Evolutionary conservation across 768 basidiomycete genomes (phyloP).

Genomic region (Lactifluus pinguis): DNA sequence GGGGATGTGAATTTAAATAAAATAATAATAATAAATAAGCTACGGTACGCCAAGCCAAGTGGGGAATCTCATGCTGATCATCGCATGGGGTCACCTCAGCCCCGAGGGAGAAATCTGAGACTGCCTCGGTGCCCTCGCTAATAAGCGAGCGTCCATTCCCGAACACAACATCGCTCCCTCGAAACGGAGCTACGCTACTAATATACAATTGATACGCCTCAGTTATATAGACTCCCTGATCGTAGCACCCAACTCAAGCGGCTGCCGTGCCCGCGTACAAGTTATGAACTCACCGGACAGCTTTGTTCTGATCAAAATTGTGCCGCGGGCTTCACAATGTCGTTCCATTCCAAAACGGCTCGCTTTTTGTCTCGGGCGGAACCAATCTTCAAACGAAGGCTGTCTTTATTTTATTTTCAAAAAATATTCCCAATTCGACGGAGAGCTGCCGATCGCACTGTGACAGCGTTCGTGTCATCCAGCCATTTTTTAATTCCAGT

Average conservation of each 20-base stretch:
- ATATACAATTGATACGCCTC: no score
- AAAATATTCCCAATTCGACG: no score
- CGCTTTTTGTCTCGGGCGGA: neutral
- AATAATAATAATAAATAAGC: neutral
- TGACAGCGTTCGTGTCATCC: no score
- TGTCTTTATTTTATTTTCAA: neutral
- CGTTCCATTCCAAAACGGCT: neutral
- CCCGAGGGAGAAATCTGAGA: no score
- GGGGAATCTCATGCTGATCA: no score
- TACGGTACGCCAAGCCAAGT: neutral
- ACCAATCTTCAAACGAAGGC: neutral
- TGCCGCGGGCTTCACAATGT: neutral
- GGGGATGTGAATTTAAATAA: neutral
- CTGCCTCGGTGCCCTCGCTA: neutral
- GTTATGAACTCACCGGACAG: neutral
- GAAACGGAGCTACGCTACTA: neutral
- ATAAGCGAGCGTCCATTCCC: neutral
- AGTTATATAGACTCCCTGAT: neutral
- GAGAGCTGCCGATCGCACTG: neutral
- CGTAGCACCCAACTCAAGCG: neutral
- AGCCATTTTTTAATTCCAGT: no score
- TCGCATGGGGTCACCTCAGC: no score
- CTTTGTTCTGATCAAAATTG: neutral
- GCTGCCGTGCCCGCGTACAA: neutral
- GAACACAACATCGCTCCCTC: neutral